Base-by-base conservation (phyloP, 2,329 filamentous ascomycete genomes). In the Pseudogymnoascus sp. region DNA sequence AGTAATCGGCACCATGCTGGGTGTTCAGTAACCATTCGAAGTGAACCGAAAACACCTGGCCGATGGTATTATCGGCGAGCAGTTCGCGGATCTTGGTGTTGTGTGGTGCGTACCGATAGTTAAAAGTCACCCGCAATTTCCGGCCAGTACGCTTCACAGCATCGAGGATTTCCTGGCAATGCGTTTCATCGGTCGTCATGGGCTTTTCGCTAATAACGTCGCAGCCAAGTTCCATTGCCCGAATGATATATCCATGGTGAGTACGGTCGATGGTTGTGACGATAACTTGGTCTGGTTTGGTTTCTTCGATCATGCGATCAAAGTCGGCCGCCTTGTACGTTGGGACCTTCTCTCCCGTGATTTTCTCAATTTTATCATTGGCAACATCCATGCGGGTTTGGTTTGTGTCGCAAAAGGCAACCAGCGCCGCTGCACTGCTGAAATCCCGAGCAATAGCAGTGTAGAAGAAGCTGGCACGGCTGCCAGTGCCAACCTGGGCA, bases 21-120 rank as follows among this genome's bases (percentile, higher is more conserved):
- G 83, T 85, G 71, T 87, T 83, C 56, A 87, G 79, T 75, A 85
- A 78, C 84, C 84, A 87, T 72, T 87, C 83, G 63, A 87, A 85
- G 69, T 86, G 83, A 21, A 86, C 80, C 7, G 79, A 82, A 2
- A 80, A 81, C 2, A 86, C 80, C 9, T 74, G 75, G 0, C 84
- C 84, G 64, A 87, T 84, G 0, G 80, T 81, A 0, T 82, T 82
- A 0, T 80, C 78, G 2, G 74, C 77, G 3, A 87, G 67, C 0
- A 87, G 67, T 70, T 84, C 79, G 65, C 78, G 80, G 1, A 87
- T 77, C 65, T 82, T 83, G 13, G 83, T 87, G 72, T 87, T 85
- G 73, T 86, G 84, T n/a, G 84, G 84, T 40, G 83, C 83, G 68
- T 86, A 87, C 21, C 84, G 80, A 73, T 87, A 87, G 74, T 87